These are phyloP conservation scores for Mortierella hygrophila DNA, from an alignment of 192 early-diverging fungal genomes.

Conservation along the genomic window DNA sequence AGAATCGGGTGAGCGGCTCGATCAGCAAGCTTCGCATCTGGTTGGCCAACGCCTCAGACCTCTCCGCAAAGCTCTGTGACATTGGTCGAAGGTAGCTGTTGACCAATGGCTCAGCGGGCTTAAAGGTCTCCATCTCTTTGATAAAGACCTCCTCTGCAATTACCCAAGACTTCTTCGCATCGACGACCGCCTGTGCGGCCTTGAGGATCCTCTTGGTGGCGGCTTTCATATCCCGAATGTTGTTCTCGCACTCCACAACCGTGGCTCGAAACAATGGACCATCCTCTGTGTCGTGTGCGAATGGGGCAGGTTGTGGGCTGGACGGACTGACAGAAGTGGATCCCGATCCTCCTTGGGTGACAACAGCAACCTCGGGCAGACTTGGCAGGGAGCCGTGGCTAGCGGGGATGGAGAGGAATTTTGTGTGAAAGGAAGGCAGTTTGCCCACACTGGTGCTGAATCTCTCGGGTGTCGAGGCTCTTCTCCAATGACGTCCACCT, in stretches of 20 bases:
- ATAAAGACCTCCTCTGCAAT: slow-evolving; percentile 64
- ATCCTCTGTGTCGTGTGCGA: slow-evolving; percentile 68
- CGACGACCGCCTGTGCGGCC: slow-evolving; percentile 59
- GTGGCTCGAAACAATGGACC: slow-evolving; percentile 76
- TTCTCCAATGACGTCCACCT: slow-evolving; percentile 36
- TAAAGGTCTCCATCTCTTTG: slow-evolving; percentile 57
- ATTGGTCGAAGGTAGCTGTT: slow-evolving; percentile 50
- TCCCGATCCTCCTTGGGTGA: not conserved
- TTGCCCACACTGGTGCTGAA: slow-evolving; percentile 11
- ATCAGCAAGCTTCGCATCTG: slow-evolving; percentile 67
- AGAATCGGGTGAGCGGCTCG: slow-evolving; percentile 68
- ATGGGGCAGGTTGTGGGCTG: slow-evolving; percentile 2
- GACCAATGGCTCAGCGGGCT: slow-evolving; percentile 46
- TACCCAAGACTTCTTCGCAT: slow-evolving; percentile 53
- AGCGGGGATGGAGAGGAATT: slow-evolving; percentile 6
- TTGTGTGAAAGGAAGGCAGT: slow-evolving; percentile 18
- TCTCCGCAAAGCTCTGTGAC: slow-evolving; percentile 35
- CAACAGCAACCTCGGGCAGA: slow-evolving; percentile 26
- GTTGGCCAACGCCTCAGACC: slow-evolving; percentile 29
- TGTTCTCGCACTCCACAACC: slow-evolving; percentile 68
- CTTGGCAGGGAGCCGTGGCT: slow-evolving; percentile 35
- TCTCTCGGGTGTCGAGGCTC: slow-evolving; percentile 40
- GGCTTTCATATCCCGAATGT: slow-evolving; percentile 66
- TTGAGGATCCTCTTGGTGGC: slow-evolving; percentile 72
- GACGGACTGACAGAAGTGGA: not conserved